These are phyloP conservation scores for Cercospora canescens DNA, from an alignment of 2,329 filamentous ascomycete species.

Conservation along the genomic window DNA sequence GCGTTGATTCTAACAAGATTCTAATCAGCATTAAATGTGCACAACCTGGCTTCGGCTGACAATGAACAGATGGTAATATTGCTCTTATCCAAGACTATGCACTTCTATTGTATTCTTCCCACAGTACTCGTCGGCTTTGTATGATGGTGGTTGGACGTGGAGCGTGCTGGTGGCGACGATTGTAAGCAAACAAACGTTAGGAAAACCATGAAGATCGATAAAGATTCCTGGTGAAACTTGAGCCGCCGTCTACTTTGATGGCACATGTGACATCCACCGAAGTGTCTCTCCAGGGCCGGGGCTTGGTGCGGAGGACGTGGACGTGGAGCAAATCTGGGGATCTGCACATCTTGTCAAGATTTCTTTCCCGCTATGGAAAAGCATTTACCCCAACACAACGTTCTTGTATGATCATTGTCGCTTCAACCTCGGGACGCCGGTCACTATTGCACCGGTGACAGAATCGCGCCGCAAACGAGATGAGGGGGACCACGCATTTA, in stretches of 20 bases:
- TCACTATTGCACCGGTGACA: neutral
- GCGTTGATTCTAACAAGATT: neutral
- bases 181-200: too few species aligned
- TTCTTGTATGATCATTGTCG: neutral
- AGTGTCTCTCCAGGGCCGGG: too few species aligned
- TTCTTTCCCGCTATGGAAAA: neutral
- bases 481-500: neutral
- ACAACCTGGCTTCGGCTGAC: neutral
- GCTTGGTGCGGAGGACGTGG: neutral
- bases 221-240: neutral
- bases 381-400: neutral
- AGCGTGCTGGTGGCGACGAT: too few species aligned
- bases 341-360: neutral
- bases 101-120: neutral
- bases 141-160: too few species aligned
- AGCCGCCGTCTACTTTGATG: neutral
- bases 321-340: neutral
- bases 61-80: neutral
- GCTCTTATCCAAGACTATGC: neutral
- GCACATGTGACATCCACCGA: neutral
- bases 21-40: conserved; percentile 2
- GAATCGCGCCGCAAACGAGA: neutral
- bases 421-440: neutral
- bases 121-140: too few species aligned
- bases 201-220: too few species aligned